Base-by-base conservation (phyloP, 1,139 yeast species). In the Taphrina communis region DNA sequence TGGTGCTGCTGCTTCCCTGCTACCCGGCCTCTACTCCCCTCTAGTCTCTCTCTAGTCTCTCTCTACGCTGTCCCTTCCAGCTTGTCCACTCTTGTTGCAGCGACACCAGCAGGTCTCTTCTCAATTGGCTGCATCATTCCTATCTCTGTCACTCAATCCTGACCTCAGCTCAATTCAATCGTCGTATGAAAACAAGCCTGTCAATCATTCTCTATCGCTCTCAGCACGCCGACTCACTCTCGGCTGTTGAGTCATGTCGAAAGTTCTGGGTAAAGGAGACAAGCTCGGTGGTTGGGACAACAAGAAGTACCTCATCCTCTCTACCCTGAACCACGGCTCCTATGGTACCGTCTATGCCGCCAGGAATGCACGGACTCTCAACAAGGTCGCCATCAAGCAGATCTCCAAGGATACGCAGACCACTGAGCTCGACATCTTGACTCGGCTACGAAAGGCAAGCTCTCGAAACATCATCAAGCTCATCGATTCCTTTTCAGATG, bases 331-430 rank as follows among this genome's bases (percentile, higher is more conserved):
- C 77, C 94, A 90, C 78, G 98, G 98, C 48, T 91, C 97, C 0
- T 93, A 91, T 78, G 98, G 98, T 57, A 84, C 89, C 67, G 98
- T 93, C 9, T 88, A 96, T 0, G 83, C 93, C 44, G 97, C 97
- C 6, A 87, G 86, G 75, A 97, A 93, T 77, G 42, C 68, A 14
- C 57, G 63, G 48, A 57, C 68, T 19, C 42, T 58, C 50, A 42
- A 56, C 35, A 65, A 63, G 52, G 60, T 51, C 17, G 66, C 69
- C 51, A 39, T 56, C 60, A 66, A 66, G 66, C 65, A 52, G 19
- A 66, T 52, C 44, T 44, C 69, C n/a, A 59, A 46, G 48, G 57
- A 38, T 25, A 50, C 52, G 6, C 48, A 48, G 48, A 57, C 53
- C 6, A 65, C 65, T 9, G 71, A 69, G 44, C 62, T 67, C 46